Evolutionary conservation across 2,329 filamentous ascomycete species (phyloP).

Genomic region (Microdochium paspali): DNA sequence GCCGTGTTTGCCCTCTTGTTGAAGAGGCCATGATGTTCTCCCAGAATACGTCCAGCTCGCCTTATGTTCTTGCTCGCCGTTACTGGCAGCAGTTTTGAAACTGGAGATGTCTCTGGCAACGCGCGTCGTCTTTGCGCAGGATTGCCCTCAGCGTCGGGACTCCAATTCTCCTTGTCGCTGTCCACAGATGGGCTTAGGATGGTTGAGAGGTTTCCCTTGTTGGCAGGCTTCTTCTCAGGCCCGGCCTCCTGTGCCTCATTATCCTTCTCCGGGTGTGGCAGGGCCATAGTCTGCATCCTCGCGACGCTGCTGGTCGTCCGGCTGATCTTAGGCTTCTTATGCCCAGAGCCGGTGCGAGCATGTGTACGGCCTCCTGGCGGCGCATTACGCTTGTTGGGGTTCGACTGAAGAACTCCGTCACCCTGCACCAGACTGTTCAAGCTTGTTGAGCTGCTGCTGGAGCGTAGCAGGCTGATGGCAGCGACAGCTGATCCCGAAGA

Average conservation of each 20-base stretch:
- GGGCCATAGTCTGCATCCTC: conserved; percentile 40
- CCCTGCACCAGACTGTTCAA: conserved; percentile 24
- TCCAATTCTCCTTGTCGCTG: conserved; percentile 94
- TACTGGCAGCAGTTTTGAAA: conserved; percentile 3
- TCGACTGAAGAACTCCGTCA: conserved; percentile 34
- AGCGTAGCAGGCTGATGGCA: conserved; percentile 72
- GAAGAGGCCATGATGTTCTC: conserved; percentile 25
- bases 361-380: conserved; percentile 15
- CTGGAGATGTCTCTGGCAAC: conserved; percentile 25
- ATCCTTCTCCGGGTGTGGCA: conserved; percentile 13
- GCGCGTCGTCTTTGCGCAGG: conserved; percentile 17
- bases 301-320: conserved; percentile 54
- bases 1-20: conserved; percentile 27
- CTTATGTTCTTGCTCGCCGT: conserved; percentile 22
- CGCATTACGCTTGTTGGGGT: conserved; percentile 57
- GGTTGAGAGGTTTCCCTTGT: conserved; percentile 30
- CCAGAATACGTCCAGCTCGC: conserved; percentile 29
- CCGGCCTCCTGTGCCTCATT: conserved; percentile 14
- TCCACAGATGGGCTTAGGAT: conserved; percentile 46
- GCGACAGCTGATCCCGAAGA: conserved; percentile 70
- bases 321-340: conserved; percentile 54
- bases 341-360: conserved; percentile 15
- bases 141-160: conserved; percentile 40
- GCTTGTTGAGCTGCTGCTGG: conserved; percentile 47
- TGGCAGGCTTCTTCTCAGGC: conserved; percentile 12